A percentile compares a stretch with the other conserved stretches of the same genome.
Evolutionary conservation across 176 grass and related monocot species (phyloP).

Genomic region (Bothriochloa decipiens): DNA sequence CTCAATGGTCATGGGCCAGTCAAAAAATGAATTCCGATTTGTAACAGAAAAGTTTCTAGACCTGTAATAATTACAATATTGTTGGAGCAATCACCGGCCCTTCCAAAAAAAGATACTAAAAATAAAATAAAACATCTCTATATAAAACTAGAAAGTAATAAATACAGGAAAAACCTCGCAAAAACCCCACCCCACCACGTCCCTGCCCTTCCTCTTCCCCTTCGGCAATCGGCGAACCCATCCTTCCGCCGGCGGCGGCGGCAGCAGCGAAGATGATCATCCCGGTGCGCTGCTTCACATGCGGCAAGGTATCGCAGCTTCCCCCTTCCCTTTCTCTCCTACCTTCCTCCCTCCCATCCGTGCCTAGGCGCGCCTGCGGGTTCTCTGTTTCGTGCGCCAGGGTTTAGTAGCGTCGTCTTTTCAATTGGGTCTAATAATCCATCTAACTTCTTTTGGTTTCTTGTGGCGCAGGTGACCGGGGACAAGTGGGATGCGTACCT

Average conservation of each 20-base stretch:
- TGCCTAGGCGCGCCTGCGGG: neutral
- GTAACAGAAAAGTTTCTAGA: neutral
- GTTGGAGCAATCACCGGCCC: neutral
- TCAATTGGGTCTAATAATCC: neutral
- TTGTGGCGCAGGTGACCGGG: constrained; percentile 61
- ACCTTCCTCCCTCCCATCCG: neutral
- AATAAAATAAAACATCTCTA: neutral
- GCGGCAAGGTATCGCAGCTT: constrained; percentile 54
- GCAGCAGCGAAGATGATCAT: constrained; percentile 68
- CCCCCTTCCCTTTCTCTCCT: neutral
- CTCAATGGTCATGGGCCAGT: neutral
- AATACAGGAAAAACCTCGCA: neutral
- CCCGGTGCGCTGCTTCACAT: constrained; percentile 77
- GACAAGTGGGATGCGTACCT: constrained; percentile 79
- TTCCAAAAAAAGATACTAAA: neutral
- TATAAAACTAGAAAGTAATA: neutral
- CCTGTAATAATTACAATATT: neutral
- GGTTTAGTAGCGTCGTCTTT: neutral
- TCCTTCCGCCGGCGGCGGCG: constrained; percentile 16
- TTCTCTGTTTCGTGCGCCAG: neutral
- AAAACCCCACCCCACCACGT: neutral
- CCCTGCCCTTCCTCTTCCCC: neutral
- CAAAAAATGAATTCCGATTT: neutral
- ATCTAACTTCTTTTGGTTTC: neutral
- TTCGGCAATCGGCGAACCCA: neutral